Evolutionary conservation across 345 rosid genomes (phyloP), one percentile per base, ranked within the genome.

Genomic region (Bretschneidera sinensis): DNA sequence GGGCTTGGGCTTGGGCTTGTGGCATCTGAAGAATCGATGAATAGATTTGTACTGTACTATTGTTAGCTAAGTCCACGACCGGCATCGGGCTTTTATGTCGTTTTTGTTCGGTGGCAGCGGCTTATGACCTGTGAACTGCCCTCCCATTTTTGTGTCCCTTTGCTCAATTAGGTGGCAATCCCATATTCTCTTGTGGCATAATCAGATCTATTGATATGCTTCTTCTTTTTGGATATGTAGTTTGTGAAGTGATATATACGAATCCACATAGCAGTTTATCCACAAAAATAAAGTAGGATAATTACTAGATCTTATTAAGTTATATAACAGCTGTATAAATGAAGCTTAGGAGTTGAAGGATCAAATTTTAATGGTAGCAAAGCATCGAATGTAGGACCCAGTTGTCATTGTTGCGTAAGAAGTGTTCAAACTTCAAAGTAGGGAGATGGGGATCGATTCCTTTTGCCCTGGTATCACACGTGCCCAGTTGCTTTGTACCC

Each of bases 61-160:
- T n/a, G n/a, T n/a, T n/a, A n/a, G n/a, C n/a, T n/a, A n/a, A n/a
- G n/a, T n/a, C n/a, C n/a, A n/a, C n/a, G n/a, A n/a, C n/a, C n/a
- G n/a, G n/a, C n/a, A n/a, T n/a, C n/a, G n/a, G n/a, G n/a, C n/a
- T n/a, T n/a, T n/a, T n/a, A n/a, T n/a, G n/a, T n/a, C n/a, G n/a
- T n/a, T n/a, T n/a, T n/a, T n/a, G n/a, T n/a, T 54, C 6, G 75
- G 62, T 74, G 73, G 74, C 75, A 63, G 60, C 61, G 35, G 71
- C 67, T 31, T 39, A 50, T 55, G 45, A 51, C 72, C 57, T 74
- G 69, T 74, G 78, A 75, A 51, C 73, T 9, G 39, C n/a, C 62
- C 57, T 63, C 61, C 51, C 59, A 18, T 54, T 59, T 61, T n/a
- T n/a, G n/a, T 50, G 57, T 55, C 65, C n/a, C 61, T 58, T 49